Evolutionary conservation across 2,329 filamentous ascomycete species (phyloP), one percentile per base, ranked within the genome.

Genomic region (Tolypocladium cylindrosporum): DNA sequence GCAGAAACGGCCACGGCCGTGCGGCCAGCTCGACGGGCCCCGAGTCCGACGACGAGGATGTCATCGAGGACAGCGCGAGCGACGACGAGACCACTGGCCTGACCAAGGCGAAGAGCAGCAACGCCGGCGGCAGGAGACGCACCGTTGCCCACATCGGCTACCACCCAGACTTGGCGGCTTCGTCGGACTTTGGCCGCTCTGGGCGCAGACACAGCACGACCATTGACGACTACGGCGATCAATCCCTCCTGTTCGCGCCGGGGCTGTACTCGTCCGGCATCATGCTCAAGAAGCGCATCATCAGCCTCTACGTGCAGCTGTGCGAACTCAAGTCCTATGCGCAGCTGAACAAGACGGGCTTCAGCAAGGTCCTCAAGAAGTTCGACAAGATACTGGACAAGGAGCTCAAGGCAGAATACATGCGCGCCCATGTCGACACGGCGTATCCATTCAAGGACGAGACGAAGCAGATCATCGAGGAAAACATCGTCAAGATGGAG

Each of bases 311-410:
- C 69, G 94, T 99, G 52, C 89, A 90, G 63, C 78, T 97, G 21
- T 97, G 93, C 75, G 94, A 97, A 72, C 83, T 99, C 67, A 95
- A 96, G 70, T 97, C 93, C 2, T 99, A 92, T 68, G 87, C 92
- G 57, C 93, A 97, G 75, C 84, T 99, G 61, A 99, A 99, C 79
- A 89, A 89, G 74, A 99, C 94, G 0, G 94, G 94, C 14, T 99
- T 99, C 75, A 85, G 87, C 67, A 99, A 99, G 74, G 92, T 96
- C 0, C 76, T 97, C 64, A 99, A 99, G 76, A 99, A 99, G 73
- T 99, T 94, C 68, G 94, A 99, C 79, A 99, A 99, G 78, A 97
- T 89, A 58, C 76, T 96, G 59, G 88, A 97, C 72, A 87, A 87
- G 63, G 87, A 87, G 65, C 78, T 97, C 57, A 91, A 93, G 63